phyloP scores from a whole-genome alignment of 1,139 yeast genomes.

The Yamadazyma mexicana region DNA sequence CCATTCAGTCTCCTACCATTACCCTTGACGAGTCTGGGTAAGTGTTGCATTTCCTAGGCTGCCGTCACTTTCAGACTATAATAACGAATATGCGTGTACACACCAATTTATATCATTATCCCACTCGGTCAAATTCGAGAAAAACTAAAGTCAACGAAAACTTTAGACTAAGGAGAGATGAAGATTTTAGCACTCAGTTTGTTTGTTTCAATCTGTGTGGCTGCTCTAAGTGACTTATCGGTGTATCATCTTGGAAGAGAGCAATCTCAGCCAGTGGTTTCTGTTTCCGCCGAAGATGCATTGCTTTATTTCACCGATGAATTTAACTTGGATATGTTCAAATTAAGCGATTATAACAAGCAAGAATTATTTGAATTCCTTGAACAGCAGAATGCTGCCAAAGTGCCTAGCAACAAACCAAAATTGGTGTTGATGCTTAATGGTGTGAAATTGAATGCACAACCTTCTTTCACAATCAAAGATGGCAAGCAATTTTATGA shows the following conservation, averaged over 20 bases:
- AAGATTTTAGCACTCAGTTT: slow-evolving; percentile 5
- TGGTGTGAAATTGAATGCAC: slow-evolving; percentile 22
- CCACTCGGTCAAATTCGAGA: not conserved
- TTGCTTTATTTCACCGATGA: slow-evolving; percentile 42
- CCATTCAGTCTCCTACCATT: slow-evolving; percentile 34
- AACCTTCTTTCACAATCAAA: slow-evolving; percentile 6
- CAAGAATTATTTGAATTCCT: slow-evolving; percentile 28
- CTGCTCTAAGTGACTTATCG: slow-evolving; percentile 3
- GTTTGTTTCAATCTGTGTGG: slow-evolving; percentile 3
- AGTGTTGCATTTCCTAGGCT: too few relatives aligned
- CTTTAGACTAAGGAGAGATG: slow-evolving; percentile 4
- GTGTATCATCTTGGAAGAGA: slow-evolving; percentile 8
- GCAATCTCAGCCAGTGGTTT: not conserved
- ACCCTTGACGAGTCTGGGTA: slow-evolving; percentile 36
- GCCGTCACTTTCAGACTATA: too few relatives aligned
- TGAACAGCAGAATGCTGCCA: slow-evolving; percentile 19
- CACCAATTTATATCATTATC: not conserved
- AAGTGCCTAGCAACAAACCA: slow-evolving; percentile 19
- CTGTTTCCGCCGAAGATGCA: slow-evolving; percentile 20
- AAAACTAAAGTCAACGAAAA: not conserved
- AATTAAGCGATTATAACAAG: slow-evolving; percentile 23
- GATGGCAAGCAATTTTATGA: slow-evolving; percentile 2
- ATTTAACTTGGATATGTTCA: slow-evolving; percentile 28
- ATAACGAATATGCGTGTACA: not conserved
- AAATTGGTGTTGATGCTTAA: slow-evolving; percentile 37